Evolutionary conservation across 257 asterid genomes (phyloP).

Genomic region (Petrea volubilis): DNA sequence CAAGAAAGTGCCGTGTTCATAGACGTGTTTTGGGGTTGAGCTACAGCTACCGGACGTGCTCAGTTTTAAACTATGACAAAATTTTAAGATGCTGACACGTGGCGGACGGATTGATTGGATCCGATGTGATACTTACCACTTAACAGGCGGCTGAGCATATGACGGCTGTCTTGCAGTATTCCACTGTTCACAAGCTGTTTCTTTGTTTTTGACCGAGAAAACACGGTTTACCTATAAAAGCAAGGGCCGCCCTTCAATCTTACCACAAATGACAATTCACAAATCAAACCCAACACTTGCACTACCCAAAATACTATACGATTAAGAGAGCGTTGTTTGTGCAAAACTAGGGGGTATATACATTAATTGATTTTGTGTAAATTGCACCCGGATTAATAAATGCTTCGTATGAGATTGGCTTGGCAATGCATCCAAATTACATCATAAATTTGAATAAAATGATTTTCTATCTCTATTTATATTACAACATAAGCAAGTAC

Average conservation of each 20-base stretch:
- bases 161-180: constrained; percentile 15
- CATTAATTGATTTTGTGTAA: background rate
- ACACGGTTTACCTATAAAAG: background rate
- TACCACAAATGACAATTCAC: no score
- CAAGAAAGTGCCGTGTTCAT: constrained; percentile 25
- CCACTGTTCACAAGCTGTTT: constrained; percentile 12
- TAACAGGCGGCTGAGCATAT: constrained; percentile 35
- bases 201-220: background rate
- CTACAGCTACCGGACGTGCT: background rate
- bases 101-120: background rate
- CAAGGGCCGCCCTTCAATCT: background rate
- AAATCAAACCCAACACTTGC: no score
- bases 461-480: no score
- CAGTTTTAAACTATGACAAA: background rate
- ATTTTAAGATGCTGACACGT: constrained; percentile 22
- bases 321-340: no score
- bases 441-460: no score
- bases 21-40: constrained; percentile 16
- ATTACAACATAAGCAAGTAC: no score
- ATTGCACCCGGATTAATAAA: background rate
- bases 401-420: background rate
- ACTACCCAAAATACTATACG: no score
- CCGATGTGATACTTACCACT: constrained; percentile 12
- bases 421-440: no score
- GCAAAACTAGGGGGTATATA: no score